These are phyloP conservation scores for Neurospora tetrasperma DNA, from an alignment of 495 filamentous ascomycete species.

Conservation along the genomic window DNA sequence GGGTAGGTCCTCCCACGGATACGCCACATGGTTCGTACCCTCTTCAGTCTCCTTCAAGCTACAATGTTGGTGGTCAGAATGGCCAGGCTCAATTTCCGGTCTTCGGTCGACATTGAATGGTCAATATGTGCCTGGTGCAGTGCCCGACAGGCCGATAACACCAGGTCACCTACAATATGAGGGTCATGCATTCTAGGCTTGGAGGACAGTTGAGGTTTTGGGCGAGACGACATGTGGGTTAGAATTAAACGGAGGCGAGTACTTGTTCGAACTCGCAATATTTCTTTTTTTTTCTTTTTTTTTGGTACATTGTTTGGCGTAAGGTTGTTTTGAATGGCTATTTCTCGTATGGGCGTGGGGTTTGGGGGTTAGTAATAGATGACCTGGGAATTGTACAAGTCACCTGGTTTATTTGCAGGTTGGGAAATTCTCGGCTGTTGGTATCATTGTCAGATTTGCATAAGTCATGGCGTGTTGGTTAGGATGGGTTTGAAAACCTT, in stretches of 20 bases:
- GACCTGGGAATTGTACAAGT: neutral
- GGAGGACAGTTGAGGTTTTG: neutral
- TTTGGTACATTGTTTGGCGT: neutral
- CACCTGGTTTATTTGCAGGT: neutral
- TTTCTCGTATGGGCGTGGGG: neutral
- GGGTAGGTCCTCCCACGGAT: constrained; percentile 16
- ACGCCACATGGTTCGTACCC: constrained; percentile 6
- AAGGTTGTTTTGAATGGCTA: neutral
- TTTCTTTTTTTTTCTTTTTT: neutral
- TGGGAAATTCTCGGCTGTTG: neutral
- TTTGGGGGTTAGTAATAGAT: neutral
- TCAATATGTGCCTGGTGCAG: constrained; percentile 18
- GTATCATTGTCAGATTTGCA: neutral
- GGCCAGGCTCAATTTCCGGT: constrained; percentile 18
- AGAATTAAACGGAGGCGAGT: neutral
- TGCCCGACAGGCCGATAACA: constrained; percentile 16
- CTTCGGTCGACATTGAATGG: constrained; percentile 21
- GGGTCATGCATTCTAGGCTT: constrained; percentile 29
- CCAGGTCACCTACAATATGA: constrained; percentile 25
- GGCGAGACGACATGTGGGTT: neutral
- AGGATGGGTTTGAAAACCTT: neutral
- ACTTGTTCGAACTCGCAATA: neutral
- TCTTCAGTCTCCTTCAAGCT: constrained; percentile 12
- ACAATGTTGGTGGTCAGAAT: constrained; percentile 19
- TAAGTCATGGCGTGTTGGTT: neutral